Evolutionary conservation across 129 eudicot species (phyloP), one percentile per base, ranked within the genome.

Genomic region (Solidago caesia): DNA sequence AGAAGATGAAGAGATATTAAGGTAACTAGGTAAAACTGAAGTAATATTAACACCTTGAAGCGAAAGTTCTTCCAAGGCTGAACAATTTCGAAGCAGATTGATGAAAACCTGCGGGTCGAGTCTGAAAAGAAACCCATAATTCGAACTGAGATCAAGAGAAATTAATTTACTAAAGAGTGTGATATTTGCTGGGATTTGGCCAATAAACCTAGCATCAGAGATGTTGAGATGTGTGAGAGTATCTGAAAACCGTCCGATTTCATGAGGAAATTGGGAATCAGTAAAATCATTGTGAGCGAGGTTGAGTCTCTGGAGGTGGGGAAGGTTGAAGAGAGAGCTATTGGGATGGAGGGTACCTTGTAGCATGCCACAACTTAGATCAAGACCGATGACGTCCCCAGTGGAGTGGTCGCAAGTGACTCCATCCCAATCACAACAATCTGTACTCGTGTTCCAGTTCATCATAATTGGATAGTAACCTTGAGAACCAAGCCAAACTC

Each of bases 191-290:
- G 77, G 73, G 10, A 77, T n/a, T 21, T 25, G 60, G 2, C 80
- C 72, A 0, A 76, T 9, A 14, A 82, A 67, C 9, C 43, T 1
- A 39, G 12, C 11, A 1, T 0, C 0, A 21, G 83, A 81, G 57
- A 84, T 15, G 61, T 49, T 59, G 5, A 85, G 80, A 47, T 49
- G 71, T 1, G 82, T 69, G 56, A 85, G 64, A 56, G 73, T 75
- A 27, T 43, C 70, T 42, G 78, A 65, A 58, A 65, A 25, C 33
- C 56, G n/a, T 51, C 60, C 60, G 43, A 79, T 66, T 52, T 58
- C 73, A 26, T 2, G 48, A 16, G 81, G 59, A 60, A 52, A 7
- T 3, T 52, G 16, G 1, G 57, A 52, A 52, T 7, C 57, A 52
- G 6, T 2, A 13, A 52, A 52, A 52, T 52, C 57, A 13, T 58